Base-by-base conservation (phyloP, 2,329 filamentous ascomycete genomes). In the Neonectria sp. region DNA sequence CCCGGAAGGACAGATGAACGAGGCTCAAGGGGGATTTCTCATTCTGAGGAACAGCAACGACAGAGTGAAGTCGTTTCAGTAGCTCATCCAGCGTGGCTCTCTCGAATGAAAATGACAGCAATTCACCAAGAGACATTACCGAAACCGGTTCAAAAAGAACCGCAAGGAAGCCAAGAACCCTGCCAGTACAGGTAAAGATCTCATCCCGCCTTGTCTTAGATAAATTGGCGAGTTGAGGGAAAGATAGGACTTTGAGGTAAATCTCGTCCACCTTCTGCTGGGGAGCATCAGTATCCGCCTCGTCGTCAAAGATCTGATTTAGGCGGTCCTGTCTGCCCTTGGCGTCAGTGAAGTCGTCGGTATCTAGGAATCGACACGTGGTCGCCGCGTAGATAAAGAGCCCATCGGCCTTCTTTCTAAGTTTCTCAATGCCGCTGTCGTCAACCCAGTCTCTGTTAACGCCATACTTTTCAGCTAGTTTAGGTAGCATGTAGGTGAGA, bases 341-440 rank as follows among this genome's bases (percentile, higher is more conserved):
- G 1, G 60, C 11, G 17, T 63, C 33, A 2, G 2, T 1, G 25
- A 65, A 65, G 4, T 67, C 60, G 0, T 17, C 8, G 9, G 13
- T 4, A 27, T 63, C 33, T 0, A 70, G 31, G 6, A 60, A 70
- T 2, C 68, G 62, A 24, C 65, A 70, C 0, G 55, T 37, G 21
- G 65, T 70, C 0, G 61, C 65, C 1, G 68, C 68, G 15, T 70
- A 70, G 11, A 70, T 68, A 40, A 68, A 70, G 9, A 70, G 65
- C 0, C 68, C 62, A 2, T 70, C 62, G 0, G 58, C 13, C 4
- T 61, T 68, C 3, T 51, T 9, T 3, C 40, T 55, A 0, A 69
- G 43, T 6, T 33, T 21, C 0, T 46, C n/a, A 3, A 65, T 43
- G 2, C 35, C 29, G 2, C 3, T 6, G 1, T 61, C 11, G 0